Evolutionary conservation across 805 yeast genomes (phyloP).

Genomic region (Zygosaccharomyces lentus): DNA sequence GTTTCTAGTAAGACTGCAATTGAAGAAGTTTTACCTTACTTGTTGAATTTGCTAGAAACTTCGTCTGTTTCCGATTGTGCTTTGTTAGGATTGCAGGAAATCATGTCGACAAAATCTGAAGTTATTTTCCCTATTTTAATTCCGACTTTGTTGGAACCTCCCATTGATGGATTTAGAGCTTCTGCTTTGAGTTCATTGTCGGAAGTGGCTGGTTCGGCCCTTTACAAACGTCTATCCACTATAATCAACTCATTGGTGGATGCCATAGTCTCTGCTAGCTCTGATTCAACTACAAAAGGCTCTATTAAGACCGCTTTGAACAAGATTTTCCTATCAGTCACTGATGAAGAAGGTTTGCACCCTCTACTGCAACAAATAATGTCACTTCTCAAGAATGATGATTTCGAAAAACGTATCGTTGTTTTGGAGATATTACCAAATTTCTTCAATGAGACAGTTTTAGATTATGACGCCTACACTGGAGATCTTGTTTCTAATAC

Average conservation of each 20-base stretch:
- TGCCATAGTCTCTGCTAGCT: constrained; percentile 42
- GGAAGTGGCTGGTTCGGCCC: constrained; percentile 81
- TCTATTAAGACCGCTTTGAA: constrained; percentile 57
- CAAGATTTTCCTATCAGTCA: constrained; percentile 66
- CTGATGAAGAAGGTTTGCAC: constrained; percentile 74
- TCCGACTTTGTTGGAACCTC: constrained; percentile 77
- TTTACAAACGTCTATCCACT: constrained; percentile 64
- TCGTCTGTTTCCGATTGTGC: constrained; percentile 65
- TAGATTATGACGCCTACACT: constrained; percentile 69
- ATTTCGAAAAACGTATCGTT: constrained; percentile 55
- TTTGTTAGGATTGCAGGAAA: constrained; percentile 80
- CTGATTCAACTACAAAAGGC: constrained; percentile 36
- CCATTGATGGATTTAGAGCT: constrained; percentile 82
- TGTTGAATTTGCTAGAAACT: constrained; percentile 63
- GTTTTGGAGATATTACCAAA: constrained; percentile 62
- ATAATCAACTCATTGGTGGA: constrained; percentile 73
- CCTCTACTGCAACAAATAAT: constrained; percentile 79
- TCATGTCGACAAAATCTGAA: constrained; percentile 85
- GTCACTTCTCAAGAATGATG: constrained; percentile 72
- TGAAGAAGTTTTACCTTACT: constrained; percentile 82
- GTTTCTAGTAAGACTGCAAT: constrained; percentile 79
- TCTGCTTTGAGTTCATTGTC: constrained; percentile 81
- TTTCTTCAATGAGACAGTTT: constrained; percentile 60
- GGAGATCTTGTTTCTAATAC: constrained; percentile 71
- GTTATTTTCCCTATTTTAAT: constrained; percentile 89